A percentile compares a stretch with the other conserved stretches of the same genome.
Conservation (phyloP, 2,329 filamentous ascomycete genomes). For the Amylocarpus encephaloides region DNA sequence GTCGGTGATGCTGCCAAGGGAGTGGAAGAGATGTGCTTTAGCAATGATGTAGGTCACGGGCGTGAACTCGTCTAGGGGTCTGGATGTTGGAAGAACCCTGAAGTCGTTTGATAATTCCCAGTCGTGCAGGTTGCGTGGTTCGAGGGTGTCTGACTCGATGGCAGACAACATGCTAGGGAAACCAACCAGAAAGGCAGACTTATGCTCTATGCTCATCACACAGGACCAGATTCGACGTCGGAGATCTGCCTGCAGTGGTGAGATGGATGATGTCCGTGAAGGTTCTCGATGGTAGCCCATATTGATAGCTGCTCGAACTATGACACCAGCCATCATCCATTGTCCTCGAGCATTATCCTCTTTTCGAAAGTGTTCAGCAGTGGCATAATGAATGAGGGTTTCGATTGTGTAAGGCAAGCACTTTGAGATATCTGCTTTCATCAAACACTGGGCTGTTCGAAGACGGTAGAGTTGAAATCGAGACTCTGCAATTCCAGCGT, state of each 20-base stretch:
- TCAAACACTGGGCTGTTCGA: slow-evolving; percentile 68
- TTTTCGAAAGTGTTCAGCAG: slow-evolving; percentile 65
- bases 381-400: slow-evolving; percentile 65
- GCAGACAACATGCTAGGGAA: slow-evolving; percentile 59
- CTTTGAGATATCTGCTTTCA: slow-evolving; percentile 67
- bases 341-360: slow-evolving; percentile 56
- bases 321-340: slow-evolving; percentile 44
- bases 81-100: slow-evolving; percentile 57
- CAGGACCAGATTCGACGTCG: slow-evolving; percentile 59
- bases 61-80: slow-evolving; percentile 61
- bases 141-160: slow-evolving; percentile 64
- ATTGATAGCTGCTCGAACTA: slow-evolving; percentile 45
- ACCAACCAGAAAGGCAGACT: slow-evolving; percentile 66
- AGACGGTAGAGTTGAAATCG: slow-evolving; percentile 57
- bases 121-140: slow-evolving; percentile 71
- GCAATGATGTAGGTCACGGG: slow-evolving; percentile 71
- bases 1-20: slow-evolving; percentile 62
- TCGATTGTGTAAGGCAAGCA: slow-evolving; percentile 67
- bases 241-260: slow-evolving; percentile 72
- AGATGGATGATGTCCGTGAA: slow-evolving; percentile 63
- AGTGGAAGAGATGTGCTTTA: slow-evolving; percentile 56
- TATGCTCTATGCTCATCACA: slow-evolving; percentile 62
- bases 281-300: slow-evolving; percentile 62
- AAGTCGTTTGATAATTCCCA: slow-evolving; percentile 66
- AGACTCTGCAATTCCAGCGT: slow-evolving; percentile 50